Evolutionary conservation across 805 yeast species (phyloP), one percentile per base, ranked within the genome.

Genomic region (Myxozyma mucilagina): DNA sequence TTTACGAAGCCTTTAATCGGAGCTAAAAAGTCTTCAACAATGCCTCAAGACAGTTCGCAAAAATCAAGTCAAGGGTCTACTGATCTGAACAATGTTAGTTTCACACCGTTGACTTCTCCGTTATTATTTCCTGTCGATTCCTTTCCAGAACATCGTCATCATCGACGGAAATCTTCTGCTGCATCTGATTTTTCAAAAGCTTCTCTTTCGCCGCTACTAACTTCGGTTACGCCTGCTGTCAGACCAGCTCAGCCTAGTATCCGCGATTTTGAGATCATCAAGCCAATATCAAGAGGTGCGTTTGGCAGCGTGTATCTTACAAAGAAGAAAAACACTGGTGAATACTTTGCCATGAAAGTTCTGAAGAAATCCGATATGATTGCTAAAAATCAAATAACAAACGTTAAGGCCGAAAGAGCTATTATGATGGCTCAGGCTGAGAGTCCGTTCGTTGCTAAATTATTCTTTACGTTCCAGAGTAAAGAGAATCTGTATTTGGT

Each of bases 371-470:
- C 96, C 2, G 98, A 94, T 74, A 94, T 94, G 98, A 86, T 94
- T 62, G 93, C 97, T 1, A 94, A 93, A 75, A 96, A 96, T 78
- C 99, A 94, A 76, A 93, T 93, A 4, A 85, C 92, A 20, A 94
- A 94, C 72, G 97, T 96, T 36, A 89, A 88, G 69, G 89, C 97
- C 0, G 99, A 96, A 73, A 78, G 99, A 48, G 97, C 97, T 0
- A 93, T 93, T n/a, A 87, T 94, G 91, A 94, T 94, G 96, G 86
- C 96, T 1, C 98, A 94, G 71, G 84, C 96, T 1, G 93, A 91
- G 64, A 87, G 93, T 42, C 96, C 97, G 0, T 90, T 87, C 71
- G 97, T 94, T 61, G 98, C 97, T 0, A 91, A 87, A 70, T 78
- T 94, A 35, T 89, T 85, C 69, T 89, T 88, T 54, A 87, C 96